Evolutionary conservation across 306 rosid species (phyloP), one percentile per base, ranked within the genome.

Genomic region (Mucuna pruriens): DNA sequence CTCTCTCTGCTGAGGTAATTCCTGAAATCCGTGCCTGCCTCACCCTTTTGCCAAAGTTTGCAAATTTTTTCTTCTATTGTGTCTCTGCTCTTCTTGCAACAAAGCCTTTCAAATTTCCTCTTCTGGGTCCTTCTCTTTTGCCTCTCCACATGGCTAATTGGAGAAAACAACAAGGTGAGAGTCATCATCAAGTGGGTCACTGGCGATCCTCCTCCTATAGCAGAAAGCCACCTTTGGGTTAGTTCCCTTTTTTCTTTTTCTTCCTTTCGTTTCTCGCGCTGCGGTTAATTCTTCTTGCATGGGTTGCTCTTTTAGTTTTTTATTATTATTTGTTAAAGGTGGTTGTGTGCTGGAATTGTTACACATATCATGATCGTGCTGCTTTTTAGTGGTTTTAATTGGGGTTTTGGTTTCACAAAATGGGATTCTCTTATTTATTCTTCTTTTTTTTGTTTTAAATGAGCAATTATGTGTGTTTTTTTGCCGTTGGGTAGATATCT

Each of bases 181-280:
- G 44, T 85, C 78, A 44, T 85, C 78, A 84, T 76, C 91, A 87
- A 33, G 79, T 80, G 67, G 79, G 66, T 79, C 89, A 82, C 42
- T 76, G 78, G 80, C 19, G 78, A 74, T 74, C 87, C 58, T 80
- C 87, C 12, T 79, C 89, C 40, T 77, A 77, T 39, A 34, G 11
- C 84, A 79, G 94, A 82, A 88, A 65, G 67, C 92, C 94, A 9
- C 91, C 93, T 60, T 75, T 83, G 39, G 90, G 98, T 92, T 60
- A 71, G 84, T 81, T 0, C 49, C 5, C 2, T 17, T 39, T 66
- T 2, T 66, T 2, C 42, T n/a, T 22, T 29, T 78, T 9, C 49
- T 52, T 76, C 22, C 49, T 75, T 45, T 52, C 33, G 26, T 22
- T 75, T 60, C 38, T 33, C 40, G n/a, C 4, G 4, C 16, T 9